These are phyloP conservation scores for Apiospora pterosperma DNA, from an alignment of 2,329 filamentous ascomycete genomes.

Conservation along the genomic window DNA sequence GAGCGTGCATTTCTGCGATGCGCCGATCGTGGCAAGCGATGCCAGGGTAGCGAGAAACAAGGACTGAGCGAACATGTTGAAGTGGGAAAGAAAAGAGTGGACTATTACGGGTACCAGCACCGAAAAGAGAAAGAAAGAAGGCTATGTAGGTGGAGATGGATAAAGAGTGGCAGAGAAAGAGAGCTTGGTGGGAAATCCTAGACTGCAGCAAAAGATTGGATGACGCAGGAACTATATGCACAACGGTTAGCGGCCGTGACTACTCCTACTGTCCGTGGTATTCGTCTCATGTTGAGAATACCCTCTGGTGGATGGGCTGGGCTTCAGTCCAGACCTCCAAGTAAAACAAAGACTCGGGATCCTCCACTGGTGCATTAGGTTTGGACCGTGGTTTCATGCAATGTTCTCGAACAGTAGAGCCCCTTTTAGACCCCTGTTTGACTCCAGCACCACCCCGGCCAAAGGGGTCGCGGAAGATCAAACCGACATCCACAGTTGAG, in stretches of 20 bases:
- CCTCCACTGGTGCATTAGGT: not conserved
- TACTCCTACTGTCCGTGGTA: not conserved
- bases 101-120: not conserved
- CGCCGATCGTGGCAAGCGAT: slow-evolving; percentile 3
- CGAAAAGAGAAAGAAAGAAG: not conserved
- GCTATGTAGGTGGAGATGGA: not conserved
- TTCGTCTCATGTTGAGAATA: not conserved
- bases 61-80: not conserved
- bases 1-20: slow-evolving; percentile 31
- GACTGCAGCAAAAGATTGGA: not conserved
- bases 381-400: not conserved
- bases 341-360: not conserved
- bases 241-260: not conserved
- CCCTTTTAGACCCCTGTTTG: not conserved
- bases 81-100: not conserved
- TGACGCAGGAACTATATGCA: not conserved
- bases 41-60: not conserved
- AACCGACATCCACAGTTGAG: not conserved
- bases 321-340: not conserved
- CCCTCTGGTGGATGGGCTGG: not conserved
- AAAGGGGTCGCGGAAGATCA: not conserved
- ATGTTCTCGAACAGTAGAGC: not conserved
- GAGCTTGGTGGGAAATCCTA: not conserved
- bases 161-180: not conserved
- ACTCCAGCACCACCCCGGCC: not conserved